phyloP scores from a whole-genome alignment of 148 eudicot species.

The Spergularia marina region DNA sequence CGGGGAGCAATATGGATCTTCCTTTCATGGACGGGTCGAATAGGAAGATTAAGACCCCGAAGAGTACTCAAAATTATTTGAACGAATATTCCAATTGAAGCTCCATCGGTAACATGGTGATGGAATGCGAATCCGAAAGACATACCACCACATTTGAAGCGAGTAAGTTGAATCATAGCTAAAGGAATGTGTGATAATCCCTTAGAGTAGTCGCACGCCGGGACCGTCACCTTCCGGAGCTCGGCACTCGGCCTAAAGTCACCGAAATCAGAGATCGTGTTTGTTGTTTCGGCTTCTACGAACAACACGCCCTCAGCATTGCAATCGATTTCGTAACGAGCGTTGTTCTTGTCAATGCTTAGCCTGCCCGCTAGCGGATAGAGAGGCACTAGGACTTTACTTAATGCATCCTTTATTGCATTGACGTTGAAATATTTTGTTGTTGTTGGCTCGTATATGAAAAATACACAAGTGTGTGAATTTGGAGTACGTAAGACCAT shows the following conservation, averaged over 20 bases:
- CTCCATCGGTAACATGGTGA: background rate
- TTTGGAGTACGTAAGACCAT: slow-evolving; percentile 9
- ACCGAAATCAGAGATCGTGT: slow-evolving; percentile 33
- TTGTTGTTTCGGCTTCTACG: slow-evolving; percentile 26
- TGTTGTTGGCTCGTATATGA: too few species aligned
- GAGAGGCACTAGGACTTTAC: slow-evolving; percentile 6
- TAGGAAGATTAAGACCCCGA: too few species aligned
- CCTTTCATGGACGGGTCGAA: slow-evolving; percentile 17
- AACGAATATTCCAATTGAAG: background rate
- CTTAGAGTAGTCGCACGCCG: slow-evolving; percentile 37
- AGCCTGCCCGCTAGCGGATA: slow-evolving; percentile 23
- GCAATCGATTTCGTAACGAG: slow-evolving; percentile 30
- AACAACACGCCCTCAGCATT: slow-evolving; percentile 33
- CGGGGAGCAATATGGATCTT: slow-evolving; percentile 24
- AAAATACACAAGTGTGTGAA: too few species aligned
- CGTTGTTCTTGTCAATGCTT: slow-evolving; percentile 18
- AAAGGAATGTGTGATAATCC: slow-evolving; percentile 34
- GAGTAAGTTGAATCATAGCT: slow-evolving; percentile 21
- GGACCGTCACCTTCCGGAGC: slow-evolving; percentile 27
- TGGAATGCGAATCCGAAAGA: background rate
- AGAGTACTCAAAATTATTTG: too few species aligned
- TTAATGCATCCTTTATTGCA: background rate
- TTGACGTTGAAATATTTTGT: background rate
- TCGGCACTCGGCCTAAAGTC: slow-evolving; percentile 34
- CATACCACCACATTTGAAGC: slow-evolving; percentile 3